Conservation (phyloP, 768 basidiomycete genomes). For the Pleurotus platypus region DNA sequence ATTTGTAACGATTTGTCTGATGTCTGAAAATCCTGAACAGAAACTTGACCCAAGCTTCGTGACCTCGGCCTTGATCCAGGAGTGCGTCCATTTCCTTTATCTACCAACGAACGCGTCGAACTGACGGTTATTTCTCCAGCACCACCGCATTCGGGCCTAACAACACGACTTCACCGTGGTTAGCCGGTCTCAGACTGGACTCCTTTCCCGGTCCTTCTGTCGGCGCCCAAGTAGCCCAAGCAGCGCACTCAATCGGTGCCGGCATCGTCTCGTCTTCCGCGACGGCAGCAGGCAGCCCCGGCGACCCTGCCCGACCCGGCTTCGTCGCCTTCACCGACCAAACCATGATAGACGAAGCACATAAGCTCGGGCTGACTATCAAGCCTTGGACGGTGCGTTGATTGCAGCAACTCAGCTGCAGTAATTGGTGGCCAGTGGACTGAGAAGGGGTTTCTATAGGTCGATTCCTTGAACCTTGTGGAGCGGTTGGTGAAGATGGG, state of each 20-base stretch:
- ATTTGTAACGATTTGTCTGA: neutral
- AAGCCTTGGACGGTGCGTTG: constrained; percentile 71
- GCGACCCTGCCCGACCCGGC: constrained; percentile 40
- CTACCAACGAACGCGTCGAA: neutral
- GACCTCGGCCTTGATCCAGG: constrained; percentile 64
- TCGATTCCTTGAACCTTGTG: constrained; percentile 57
- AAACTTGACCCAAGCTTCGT: constrained; percentile 50
- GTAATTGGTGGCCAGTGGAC: too few species aligned
- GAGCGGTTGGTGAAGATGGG: constrained; percentile 59
- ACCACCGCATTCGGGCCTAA: constrained; percentile 36
- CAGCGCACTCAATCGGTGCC: constrained; percentile 61
- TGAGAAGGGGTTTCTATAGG: constrained; percentile 36
- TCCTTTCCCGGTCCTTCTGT: constrained; percentile 54
- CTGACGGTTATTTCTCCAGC: constrained; percentile 19
- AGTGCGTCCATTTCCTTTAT: constrained; percentile 34
- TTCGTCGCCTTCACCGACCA: constrained; percentile 59
- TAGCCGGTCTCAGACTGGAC: constrained; percentile 62
- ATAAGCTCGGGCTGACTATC: constrained; percentile 57
- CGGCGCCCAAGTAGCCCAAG: constrained; percentile 60
- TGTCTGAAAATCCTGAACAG: constrained; percentile 27
- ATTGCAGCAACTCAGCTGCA: neutral
- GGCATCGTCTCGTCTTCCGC: constrained; percentile 64
- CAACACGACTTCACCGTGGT: constrained; percentile 56
- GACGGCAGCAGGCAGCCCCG: constrained; percentile 31
- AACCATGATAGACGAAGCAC: constrained; percentile 67